Conservation (phyloP, 129 eudicot genomes). For the Gnaphalium uliginosum region DNA sequence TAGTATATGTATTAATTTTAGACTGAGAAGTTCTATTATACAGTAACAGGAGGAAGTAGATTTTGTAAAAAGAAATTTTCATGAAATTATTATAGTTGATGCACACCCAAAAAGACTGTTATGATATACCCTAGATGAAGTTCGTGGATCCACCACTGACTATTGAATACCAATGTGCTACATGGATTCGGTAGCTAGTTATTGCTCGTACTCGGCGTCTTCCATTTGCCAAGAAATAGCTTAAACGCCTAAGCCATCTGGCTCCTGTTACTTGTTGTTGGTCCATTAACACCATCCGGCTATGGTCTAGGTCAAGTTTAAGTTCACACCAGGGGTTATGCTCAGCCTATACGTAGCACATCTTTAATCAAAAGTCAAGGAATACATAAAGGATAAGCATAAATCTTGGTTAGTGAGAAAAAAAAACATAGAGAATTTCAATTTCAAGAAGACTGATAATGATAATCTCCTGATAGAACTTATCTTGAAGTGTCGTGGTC, state of each 20-base stretch:
- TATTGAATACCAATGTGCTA: not conserved
- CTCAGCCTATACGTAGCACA: not conserved
- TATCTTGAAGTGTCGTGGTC: slow-evolving; percentile 1
- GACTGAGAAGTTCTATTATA: not conserved
- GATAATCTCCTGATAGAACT: slow-evolving; percentile 13
- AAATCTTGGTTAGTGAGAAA: not conserved
- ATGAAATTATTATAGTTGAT: not conserved
- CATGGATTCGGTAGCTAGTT: not conserved
- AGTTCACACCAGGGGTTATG: not conserved
- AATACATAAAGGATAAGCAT: not conserved
- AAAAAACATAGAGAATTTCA: slow-evolving; percentile 8
- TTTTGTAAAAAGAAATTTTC: not conserved
- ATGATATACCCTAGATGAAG: not conserved
- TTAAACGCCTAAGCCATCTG: not conserved
- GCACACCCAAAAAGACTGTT: not conserved
- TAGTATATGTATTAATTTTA: not conserved
- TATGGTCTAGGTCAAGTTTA: not conserved
- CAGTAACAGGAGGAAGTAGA: not conserved
- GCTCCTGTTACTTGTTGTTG: slow-evolving; percentile 1
- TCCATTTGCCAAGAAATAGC: not conserved
- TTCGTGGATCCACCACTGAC: not conserved
- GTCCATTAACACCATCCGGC: slow-evolving; percentile 3
- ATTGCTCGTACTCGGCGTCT: not conserved
- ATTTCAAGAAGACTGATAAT: not conserved
- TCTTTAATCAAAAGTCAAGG: not conserved